phyloP scores from a whole-genome alignment of 805 yeast species.

The Myxozyma neotropica region DNA sequence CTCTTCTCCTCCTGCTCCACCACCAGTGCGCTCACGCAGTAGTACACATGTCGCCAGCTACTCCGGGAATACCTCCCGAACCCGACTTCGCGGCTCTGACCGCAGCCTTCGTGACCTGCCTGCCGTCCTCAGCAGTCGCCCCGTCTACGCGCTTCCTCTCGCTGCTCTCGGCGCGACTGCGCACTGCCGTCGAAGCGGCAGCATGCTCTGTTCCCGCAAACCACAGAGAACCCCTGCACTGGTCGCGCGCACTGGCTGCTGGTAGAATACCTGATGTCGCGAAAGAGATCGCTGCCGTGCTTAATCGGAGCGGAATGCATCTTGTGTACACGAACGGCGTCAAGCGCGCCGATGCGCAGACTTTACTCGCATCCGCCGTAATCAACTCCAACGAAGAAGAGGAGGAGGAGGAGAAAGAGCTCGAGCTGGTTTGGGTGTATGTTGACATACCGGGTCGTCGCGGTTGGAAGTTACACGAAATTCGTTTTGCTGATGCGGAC shows the following conservation, averaged over 20 bases:
- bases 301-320: neutral
- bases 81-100: neutral
- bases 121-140: neutral
- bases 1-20: neutral
- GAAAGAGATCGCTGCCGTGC: neutral
- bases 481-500: conserved; percentile 15
- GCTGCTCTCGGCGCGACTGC: conserved; percentile 10
- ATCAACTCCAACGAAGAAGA: neutral
- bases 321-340: neutral
- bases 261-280: neutral
- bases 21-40: neutral
- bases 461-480: conserved; percentile 23
- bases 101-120: neutral
- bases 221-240: too few relatives aligned
- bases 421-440: conserved; percentile 11
- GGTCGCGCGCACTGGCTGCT: neutral
- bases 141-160: neutral
- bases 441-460: conserved; percentile 12
- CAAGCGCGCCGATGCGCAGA: neutral
- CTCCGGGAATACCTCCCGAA: too few relatives aligned
- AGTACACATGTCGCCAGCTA: too few relatives aligned
- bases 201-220: neutral
- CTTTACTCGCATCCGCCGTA: conserved; percentile 4
- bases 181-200: conserved; percentile 7
- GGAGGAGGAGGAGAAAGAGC: neutral